Percentiles rank a stretch among this genome's conserved stretches.
phyloP scores from a whole-genome alignment of 176 grass and related monocot genomes.

The Musa troglodytarum region DNA sequence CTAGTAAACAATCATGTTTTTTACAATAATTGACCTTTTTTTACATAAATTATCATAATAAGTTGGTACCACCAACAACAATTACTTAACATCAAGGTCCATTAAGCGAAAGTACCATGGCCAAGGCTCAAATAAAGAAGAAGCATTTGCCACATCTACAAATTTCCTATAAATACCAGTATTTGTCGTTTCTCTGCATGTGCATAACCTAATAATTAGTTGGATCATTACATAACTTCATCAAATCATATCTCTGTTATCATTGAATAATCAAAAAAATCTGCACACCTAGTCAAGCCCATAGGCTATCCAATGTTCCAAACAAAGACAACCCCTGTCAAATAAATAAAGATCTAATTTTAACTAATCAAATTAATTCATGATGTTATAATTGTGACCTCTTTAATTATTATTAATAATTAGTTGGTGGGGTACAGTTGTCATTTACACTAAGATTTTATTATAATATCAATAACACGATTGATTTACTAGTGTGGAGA shows the following conservation, averaged over 20 bases:
- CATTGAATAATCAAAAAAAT: background rate
- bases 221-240: slow-evolving; percentile 13
- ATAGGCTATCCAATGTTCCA: background rate
- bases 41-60: too few species aligned
- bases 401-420: too few species aligned
- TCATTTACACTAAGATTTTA: too few species aligned
- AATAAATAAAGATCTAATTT: background rate
- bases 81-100: background rate
- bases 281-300: background rate
- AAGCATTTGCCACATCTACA: background rate
- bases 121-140: background rate
- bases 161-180: background rate
- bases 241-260: background rate
- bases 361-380: background rate
- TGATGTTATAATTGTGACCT: too few species aligned
- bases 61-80: too few species aligned
- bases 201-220: background rate
- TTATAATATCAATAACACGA: too few species aligned
- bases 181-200: background rate
- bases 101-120: background rate
- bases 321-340: background rate
- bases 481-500: too few species aligned
- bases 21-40: too few species aligned
- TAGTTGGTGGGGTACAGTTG: too few species aligned
- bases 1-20: background rate